Base-by-base conservation (phyloP, 1,139 yeast genomes). In the Suhomyces coccinellae region DNA sequence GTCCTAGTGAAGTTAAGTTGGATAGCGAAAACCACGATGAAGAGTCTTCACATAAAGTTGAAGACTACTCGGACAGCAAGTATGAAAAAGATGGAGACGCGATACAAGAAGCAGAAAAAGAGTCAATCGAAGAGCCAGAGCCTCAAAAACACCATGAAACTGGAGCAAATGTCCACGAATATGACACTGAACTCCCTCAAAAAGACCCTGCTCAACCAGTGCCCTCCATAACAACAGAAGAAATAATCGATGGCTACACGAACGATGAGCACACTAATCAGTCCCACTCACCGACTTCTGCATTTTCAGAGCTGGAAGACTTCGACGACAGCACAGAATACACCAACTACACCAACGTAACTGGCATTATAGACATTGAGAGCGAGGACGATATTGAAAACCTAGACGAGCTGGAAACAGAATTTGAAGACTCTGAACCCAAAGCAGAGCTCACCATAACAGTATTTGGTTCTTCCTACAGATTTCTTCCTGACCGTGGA, bases 381-480 rank as follows among this genome's bases (percentile, higher is more conserved):
- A 50, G 53, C 35, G 56, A 55, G 30, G 58, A 52, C 26, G 56
- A 54, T 33, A 52, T 51, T 28, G 57, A 51, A 17, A 52, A 52
- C 32, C 47, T 54, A 29, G 58, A 50, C n/a, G 48, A 38, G 28
- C 15, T 38, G 37, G 50, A 44, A 24, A 34, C 20, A n/a, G 27
- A 24, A 15, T 4, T 13, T 7, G 37, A 15, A 13, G 43, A 38
- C 9, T 9, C 37, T 4, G 15, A 34, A 11, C 16, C 14, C 24
- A 13, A 26, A n/a, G 33, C 26, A 2, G 34, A 20, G 17, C 24
- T 40, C 2, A 13, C 13, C 3, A 27, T 40, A 5, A 15, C 31
- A 4, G 47, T 65, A 6, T 57, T 55, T 8, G 63, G 56, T 29
- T 52, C 61, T 0, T 58, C 62, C n/a, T 66, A 64, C 46, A 52